Conservation (phyloP, 257 asterid species). For the Ligustrum vulgare region DNA sequence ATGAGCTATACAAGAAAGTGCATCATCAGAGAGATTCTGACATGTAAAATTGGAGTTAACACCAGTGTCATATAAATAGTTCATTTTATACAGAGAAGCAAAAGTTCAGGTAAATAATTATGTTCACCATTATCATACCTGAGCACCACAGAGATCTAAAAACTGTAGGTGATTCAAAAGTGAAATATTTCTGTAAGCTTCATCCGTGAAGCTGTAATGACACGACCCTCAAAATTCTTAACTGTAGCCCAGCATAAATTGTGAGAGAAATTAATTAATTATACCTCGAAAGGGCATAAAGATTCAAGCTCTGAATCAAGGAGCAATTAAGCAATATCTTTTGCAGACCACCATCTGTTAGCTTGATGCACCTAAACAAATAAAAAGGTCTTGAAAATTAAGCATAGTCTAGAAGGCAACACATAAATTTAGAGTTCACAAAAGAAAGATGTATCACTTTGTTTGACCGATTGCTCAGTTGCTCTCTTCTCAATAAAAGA, state of each 20-base stretch:
- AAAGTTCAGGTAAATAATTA: conserved; percentile 7
- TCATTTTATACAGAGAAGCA: background rate
- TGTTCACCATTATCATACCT: conserved; percentile 48
- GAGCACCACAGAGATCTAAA: conserved; percentile 96
- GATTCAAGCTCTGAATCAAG: conserved; percentile 76
- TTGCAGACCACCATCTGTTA: conserved; percentile 75
- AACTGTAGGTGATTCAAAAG: conserved; percentile 57
- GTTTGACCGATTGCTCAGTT: background rate
- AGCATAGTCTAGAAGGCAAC: conserved; percentile 4
- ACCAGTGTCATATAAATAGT: conserved; percentile 7
- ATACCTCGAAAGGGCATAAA: conserved; percentile 93
- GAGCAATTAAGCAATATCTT: conserved; percentile 67
- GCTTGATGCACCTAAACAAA: conserved; percentile 72
- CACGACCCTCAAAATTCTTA: conserved; percentile 12
- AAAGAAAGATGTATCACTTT: conserved; percentile 11
- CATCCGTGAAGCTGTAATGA: conserved; percentile 72
- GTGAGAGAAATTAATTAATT: background rate
- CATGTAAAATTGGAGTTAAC: conserved; percentile 26
- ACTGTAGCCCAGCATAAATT: conserved; percentile 5
- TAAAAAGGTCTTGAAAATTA: conserved; percentile 4
- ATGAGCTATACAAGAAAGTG: conserved; percentile 72
- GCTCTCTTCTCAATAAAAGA: background rate
- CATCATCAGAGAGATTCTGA: conserved; percentile 90
- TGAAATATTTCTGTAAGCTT: conserved; percentile 70
- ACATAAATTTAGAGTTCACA: conserved; percentile 1